Percentiles rank a stretch among this genome's conserved stretches.
These are phyloP conservation scores for Stachybotrys echinatus DNA, from an alignment of 2,329 filamentous ascomycete genomes.

Conservation along the genomic window DNA sequence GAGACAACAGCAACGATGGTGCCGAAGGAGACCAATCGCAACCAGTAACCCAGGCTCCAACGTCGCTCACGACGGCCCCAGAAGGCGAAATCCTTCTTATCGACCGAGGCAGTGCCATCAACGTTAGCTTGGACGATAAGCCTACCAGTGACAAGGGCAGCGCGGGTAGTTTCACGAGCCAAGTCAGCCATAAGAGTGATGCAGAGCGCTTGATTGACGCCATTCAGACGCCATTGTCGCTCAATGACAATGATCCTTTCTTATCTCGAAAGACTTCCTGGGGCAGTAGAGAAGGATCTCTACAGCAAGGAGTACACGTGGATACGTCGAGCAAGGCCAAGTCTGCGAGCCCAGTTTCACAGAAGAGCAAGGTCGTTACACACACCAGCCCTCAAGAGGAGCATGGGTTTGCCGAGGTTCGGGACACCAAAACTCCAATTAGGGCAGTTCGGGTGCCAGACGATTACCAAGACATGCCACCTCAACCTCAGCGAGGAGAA, in stretches of 20 bases:
- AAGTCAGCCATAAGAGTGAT: slow-evolving; percentile 51
- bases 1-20: slow-evolving; percentile 3
- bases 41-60: slow-evolving; percentile 12
- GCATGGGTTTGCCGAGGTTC: slow-evolving; percentile 30
- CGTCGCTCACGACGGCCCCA: slow-evolving; percentile 20
- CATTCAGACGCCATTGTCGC: slow-evolving; percentile 54
- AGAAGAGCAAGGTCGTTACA: slow-evolving; percentile 6
- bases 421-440: slow-evolving; percentile 39
- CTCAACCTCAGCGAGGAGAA: slow-evolving; percentile 20
- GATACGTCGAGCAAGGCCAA: slow-evolving; percentile 5
- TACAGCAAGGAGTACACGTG: not conserved
- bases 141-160: slow-evolving; percentile 22
- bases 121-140: slow-evolving; percentile 13
- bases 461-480: slow-evolving; percentile 32
- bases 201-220: slow-evolving; percentile 68
- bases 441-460: slow-evolving; percentile 44
- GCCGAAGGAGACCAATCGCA: slow-evolving; percentile 6
- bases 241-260: slow-evolving; percentile 30
- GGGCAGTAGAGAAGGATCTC: slow-evolving; percentile 2
- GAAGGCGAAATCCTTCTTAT: slow-evolving; percentile 59
- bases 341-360: slow-evolving; percentile 8
- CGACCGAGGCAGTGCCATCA: slow-evolving; percentile 32
- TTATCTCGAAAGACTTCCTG: slow-evolving; percentile 7
- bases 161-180: slow-evolving; percentile 35
- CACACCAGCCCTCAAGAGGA: slow-evolving; percentile 16